Evolutionary conservation across 257 asterid genomes (phyloP).

Genomic region (Striga asiatica): DNA sequence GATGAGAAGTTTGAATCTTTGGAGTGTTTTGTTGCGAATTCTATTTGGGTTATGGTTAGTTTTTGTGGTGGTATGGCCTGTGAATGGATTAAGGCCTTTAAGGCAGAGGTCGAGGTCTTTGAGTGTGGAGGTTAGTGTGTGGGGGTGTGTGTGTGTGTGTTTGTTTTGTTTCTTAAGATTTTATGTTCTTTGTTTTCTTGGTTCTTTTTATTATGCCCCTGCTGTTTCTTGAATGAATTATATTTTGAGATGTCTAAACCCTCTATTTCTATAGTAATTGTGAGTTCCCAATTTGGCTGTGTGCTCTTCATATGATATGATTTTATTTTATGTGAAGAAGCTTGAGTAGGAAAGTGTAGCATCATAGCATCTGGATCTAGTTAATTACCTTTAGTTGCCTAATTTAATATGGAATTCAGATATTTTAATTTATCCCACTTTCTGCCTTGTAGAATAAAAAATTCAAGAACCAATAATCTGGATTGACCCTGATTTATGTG

Average conservation of each 20-base stretch:
- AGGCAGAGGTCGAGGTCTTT: conserved; percentile 72
- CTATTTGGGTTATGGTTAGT: conserved; percentile 41
- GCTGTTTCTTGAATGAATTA: conserved; percentile 2
- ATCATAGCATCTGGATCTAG: neutral
- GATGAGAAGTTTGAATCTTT: conserved; percentile 29
- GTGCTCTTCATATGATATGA: neutral
- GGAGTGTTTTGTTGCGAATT: conserved; percentile 24
- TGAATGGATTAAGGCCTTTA: conserved; percentile 63
- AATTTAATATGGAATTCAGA: neutral
- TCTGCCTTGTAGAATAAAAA: neutral
- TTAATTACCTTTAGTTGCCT: neutral
- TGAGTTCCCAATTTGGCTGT: conserved; percentile 4
- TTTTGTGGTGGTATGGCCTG: conserved; percentile 33
- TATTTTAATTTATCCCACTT: neutral
- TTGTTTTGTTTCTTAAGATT: neutral
- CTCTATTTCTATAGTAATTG: neutral
- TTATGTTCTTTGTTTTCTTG: neutral
- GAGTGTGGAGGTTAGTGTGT: conserved; percentile 86
- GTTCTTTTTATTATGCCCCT: conserved; percentile 1
- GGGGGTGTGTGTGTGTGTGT: neutral
- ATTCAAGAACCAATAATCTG: neutral
- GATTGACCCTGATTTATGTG: neutral
- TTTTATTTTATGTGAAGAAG: neutral
- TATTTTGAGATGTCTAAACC: neutral
- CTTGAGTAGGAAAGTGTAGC: conserved; percentile 3